A percentile compares a stretch with the other conserved stretches of the same genome.
phyloP scores from a whole-genome alignment of 331 rosid genomes.

The Rosa hybrid region DNA sequence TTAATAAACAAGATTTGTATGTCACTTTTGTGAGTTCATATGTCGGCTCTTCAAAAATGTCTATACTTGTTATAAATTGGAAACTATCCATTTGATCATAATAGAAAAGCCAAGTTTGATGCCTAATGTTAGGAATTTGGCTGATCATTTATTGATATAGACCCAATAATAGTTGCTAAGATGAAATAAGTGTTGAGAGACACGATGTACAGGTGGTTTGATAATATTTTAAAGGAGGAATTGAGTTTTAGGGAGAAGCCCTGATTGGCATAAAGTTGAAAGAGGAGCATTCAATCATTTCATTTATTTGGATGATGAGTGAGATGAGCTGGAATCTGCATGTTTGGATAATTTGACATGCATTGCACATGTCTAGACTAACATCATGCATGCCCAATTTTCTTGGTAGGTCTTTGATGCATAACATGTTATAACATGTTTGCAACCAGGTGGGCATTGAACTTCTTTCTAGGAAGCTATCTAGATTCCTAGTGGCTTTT shows the following conservation, averaged over 20 bases:
- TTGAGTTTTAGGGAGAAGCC: background rate
- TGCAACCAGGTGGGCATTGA: background rate
- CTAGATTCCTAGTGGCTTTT: background rate
- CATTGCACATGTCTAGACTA: background rate
- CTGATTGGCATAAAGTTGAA: background rate
- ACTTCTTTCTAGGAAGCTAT: background rate
- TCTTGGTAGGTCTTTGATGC: slow-evolving; percentile 2
- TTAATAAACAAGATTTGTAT: background rate
- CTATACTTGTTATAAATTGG: background rate
- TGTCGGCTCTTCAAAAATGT: background rate
- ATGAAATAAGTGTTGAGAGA: background rate
- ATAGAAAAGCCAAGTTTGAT: background rate
- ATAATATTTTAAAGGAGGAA: background rate
- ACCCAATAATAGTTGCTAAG: background rate
- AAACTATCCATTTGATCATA: background rate
- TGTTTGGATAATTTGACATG: background rate
- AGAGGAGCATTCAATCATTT: background rate
- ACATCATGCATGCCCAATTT: background rate
- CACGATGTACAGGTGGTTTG: background rate
- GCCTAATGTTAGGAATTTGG: no score
- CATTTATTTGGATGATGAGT: background rate
- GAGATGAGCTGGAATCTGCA: background rate
- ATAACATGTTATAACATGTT: background rate
- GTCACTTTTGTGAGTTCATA: background rate
- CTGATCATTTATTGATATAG: background rate